Evolutionary conservation across 202 grass and related monocot genomes (phyloP).

Genomic region (Setaria italica): DNA sequence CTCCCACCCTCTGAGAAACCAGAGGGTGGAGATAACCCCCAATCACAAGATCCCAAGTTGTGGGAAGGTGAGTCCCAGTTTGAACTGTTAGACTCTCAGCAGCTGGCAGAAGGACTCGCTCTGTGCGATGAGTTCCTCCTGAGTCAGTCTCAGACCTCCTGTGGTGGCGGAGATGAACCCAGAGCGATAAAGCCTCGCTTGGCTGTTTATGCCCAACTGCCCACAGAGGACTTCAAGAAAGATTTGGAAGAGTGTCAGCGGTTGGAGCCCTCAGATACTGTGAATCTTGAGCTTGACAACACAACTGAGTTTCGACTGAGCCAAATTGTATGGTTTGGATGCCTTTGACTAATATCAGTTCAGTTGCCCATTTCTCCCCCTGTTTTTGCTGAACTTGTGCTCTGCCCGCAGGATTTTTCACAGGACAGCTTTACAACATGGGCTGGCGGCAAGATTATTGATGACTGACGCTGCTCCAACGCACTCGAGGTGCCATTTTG

Average conservation of each 20-base stretch:
- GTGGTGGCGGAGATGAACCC: conserved; percentile 50
- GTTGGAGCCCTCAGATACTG: conserved; percentile 40
- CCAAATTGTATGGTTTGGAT: conserved; percentile 66
- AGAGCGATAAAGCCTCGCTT: conserved; percentile 45
- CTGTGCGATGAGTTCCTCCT: conserved; percentile 86
- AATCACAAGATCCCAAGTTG: conserved; percentile 69
- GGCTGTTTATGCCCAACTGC: conserved; percentile 69
- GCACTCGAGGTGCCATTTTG: not conserved
- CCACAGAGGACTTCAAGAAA: conserved; percentile 77
- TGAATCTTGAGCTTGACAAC: conserved; percentile 57
- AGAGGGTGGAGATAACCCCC: conserved; percentile 53
- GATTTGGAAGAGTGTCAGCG: conserved; percentile 76
- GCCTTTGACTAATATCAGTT: not conserved
- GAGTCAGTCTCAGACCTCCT: conserved; percentile 76
- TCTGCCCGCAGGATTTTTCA: conserved; percentile 68
- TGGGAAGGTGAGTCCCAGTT: conserved; percentile 90
- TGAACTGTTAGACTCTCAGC: conserved; percentile 76
- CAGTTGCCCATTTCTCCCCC: not conserved
- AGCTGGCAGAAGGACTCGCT: conserved; percentile 75
- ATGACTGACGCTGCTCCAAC: conserved; percentile 41
- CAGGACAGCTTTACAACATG: conserved; percentile 78
- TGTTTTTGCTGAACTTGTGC: conserved; percentile 15
- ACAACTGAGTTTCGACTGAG: conserved; percentile 71
- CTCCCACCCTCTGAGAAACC: conserved; percentile 51
- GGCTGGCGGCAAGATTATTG: conserved; percentile 50